phyloP scores from a whole-genome alignment of 202 grass and related monocot species.

The Digitaria exilis region DNA sequence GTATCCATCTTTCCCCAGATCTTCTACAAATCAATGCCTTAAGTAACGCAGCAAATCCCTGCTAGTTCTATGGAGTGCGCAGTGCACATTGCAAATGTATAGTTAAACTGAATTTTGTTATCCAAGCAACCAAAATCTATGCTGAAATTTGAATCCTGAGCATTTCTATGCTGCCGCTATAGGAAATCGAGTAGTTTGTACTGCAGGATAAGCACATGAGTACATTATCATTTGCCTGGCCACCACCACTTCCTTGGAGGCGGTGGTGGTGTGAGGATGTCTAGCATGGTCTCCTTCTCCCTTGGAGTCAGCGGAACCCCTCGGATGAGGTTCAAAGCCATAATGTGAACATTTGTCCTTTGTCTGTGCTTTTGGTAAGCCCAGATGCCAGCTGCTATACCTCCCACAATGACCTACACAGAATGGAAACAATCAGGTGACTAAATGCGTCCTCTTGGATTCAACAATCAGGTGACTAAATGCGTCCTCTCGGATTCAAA shows the following conservation, averaged over 20 bases:
- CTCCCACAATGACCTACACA: conserved; percentile 71
- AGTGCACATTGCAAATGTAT: neutral
- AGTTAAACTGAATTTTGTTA: neutral
- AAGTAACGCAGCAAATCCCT: neutral
- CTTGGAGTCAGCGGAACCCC: conserved; percentile 74
- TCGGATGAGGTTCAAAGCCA: conserved; percentile 84
- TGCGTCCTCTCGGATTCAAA: too few relatives aligned
- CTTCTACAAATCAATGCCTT: neutral
- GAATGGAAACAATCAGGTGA: neutral
- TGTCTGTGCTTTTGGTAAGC: conserved; percentile 82
- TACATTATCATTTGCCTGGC: conserved; percentile 39
- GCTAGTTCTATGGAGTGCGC: conserved; percentile 23
- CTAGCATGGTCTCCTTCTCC: conserved; percentile 85
- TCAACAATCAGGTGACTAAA: too few relatives aligned
- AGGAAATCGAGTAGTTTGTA: neutral
- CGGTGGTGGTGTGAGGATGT: conserved; percentile 67
- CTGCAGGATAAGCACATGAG: neutral
- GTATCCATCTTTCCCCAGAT: neutral
- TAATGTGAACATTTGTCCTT: conserved; percentile 88
- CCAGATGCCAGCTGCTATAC: conserved; percentile 72
- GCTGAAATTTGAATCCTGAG: neutral
- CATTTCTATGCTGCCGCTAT: neutral
- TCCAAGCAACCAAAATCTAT: neutral
- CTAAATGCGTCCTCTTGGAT: neutral
- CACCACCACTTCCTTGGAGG: conserved; percentile 61